Percentiles rank a stretch among this genome's conserved stretches.
Conservation (phyloP, 139 green algal species). For the Marvania coccoides region DNA sequence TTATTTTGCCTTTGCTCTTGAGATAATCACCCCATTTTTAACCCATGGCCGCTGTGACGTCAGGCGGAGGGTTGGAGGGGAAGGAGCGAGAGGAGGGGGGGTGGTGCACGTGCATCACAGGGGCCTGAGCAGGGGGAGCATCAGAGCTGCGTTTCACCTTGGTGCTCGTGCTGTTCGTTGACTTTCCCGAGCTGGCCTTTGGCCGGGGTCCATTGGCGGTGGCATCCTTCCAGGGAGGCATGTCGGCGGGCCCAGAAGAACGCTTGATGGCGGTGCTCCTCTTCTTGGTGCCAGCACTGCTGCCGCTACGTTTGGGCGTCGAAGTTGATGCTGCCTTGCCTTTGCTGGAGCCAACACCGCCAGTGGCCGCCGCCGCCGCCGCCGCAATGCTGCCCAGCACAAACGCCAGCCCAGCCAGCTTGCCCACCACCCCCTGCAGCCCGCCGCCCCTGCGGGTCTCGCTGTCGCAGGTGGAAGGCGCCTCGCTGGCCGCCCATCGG, state of each 20-base stretch:
- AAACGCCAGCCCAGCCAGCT: conserved; percentile 3
- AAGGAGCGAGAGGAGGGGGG: neutral
- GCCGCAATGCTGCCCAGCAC: conserved; percentile 5
- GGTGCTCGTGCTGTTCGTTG: neutral
- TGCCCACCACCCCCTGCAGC: neutral
- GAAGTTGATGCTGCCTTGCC: too few species aligned
- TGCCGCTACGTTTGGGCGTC: too few species aligned
- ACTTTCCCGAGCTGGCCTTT: neutral
- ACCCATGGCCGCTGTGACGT: conserved; percentile 7
- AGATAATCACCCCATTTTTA: neutral
- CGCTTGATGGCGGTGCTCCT: too few species aligned
- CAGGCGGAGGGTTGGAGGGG: neutral
- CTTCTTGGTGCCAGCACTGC: neutral
- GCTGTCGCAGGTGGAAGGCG: too few species aligned
- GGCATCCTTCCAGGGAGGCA: neutral
- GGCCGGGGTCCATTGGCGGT: neutral
- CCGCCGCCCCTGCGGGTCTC: too few species aligned
- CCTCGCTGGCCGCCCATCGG: too few species aligned
- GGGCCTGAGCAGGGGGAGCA: neutral
- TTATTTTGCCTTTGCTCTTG: neutral
- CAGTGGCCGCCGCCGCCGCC: neutral
- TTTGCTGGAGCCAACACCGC: neutral
- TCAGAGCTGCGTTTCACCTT: neutral
- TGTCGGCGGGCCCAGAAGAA: too few species aligned
- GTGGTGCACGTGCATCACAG: conserved; percentile 6